Percentiles rank a stretch among this genome's conserved stretches.
These are phyloP conservation scores for Eutypella sp. DNA, from an alignment of 2,329 filamentous ascomycete genomes.

Conservation along the genomic window DNA sequence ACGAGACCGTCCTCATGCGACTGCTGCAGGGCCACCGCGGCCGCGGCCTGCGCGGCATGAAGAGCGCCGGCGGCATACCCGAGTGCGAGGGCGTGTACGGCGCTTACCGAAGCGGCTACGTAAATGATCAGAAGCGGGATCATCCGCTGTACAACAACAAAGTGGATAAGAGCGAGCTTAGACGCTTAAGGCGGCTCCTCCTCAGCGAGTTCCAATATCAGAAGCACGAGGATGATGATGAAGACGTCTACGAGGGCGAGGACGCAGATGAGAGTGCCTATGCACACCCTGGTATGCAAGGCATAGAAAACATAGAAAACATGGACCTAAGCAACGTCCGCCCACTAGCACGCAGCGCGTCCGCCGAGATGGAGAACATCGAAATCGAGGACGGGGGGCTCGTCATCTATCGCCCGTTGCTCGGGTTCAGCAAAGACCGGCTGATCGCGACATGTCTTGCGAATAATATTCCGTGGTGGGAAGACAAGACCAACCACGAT, in stretches of 20 bases:
- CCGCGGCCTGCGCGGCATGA: constrained; percentile 71
- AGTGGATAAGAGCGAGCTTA: constrained; percentile 16
- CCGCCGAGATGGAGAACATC: constrained; percentile 16
- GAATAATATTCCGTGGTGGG: constrained; percentile 68
- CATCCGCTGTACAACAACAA: constrained; percentile 35
- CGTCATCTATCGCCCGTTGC: constrained; percentile 61
- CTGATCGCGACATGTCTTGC: constrained; percentile 70
- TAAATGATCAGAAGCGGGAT: constrained; percentile 38
- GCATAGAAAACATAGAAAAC: too few species aligned
- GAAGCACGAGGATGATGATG: constrained; percentile 6
- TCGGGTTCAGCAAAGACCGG: constrained; percentile 65
- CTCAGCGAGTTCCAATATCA: constrained; percentile 16
- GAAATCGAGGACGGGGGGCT: constrained; percentile 62
- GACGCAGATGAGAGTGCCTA: too few species aligned
- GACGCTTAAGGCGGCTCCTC: constrained; percentile 21
- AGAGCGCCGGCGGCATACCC: constrained; percentile 62
- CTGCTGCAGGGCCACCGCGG: constrained; percentile 61
- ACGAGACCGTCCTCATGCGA: constrained; percentile 83
- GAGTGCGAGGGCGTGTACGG: constrained; percentile 75
- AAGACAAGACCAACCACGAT: constrained; percentile 80
- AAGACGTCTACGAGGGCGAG: constrained; percentile 9
- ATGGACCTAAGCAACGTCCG: too few species aligned
- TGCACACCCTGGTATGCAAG: too few species aligned
- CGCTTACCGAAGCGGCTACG: constrained; percentile 59
- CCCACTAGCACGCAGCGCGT: constrained; percentile 5